Base-by-base conservation (phyloP, 83 land plant genomes). In the Picea abies region DNA sequence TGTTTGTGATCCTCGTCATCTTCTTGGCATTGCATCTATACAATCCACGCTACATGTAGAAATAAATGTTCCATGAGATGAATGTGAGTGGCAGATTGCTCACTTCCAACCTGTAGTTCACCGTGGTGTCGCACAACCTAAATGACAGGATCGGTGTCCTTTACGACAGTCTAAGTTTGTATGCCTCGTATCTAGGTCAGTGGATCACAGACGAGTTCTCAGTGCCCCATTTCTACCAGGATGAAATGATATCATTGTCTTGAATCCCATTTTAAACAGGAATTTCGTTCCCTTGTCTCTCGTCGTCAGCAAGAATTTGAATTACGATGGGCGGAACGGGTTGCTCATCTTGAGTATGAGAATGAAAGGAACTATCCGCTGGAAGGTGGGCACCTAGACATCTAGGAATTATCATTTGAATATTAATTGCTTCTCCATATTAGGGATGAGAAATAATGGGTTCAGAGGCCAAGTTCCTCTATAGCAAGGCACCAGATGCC, bases 331-430 rank as follows among this genome's bases (percentile, higher is more conserved):
- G 37, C 15, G 35, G 17, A 75, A 56, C 25, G 81, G 85, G 10
- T 39, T 66, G 76, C 17, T 80, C 6, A 19, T 17, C 0, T 52
- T 84, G 35, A 26, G 2, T 47, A 17, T 84, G 16, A 68, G 20
- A 56, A 32, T 84, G 2, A 81, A 64, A 6, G 85, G 81, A 17
- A 49, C 81, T 20, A 16, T 90, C 32, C 83, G 84, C 22, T 90
- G 90, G 88, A 88, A 86, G 79, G 90, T 90, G 9, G 92, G 92
- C 5, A 78, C 82, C 0, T 90, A 87, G 85, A 81, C 84, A 19
- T 85, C 92, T 20, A 84, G 86, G 9, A 62, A 44, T 39, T 90
- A 90, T 37, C 39, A 37, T 37, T 37, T 37, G 39, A 37, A 37
- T 37, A 37, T 37, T 0, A 37, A 37, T 37, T 37, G 39, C 39